Evolutionary conservation across 1,284 basidiomycete species (phyloP).

Genomic region (Pseudomicrostroma phylloplanum): DNA sequence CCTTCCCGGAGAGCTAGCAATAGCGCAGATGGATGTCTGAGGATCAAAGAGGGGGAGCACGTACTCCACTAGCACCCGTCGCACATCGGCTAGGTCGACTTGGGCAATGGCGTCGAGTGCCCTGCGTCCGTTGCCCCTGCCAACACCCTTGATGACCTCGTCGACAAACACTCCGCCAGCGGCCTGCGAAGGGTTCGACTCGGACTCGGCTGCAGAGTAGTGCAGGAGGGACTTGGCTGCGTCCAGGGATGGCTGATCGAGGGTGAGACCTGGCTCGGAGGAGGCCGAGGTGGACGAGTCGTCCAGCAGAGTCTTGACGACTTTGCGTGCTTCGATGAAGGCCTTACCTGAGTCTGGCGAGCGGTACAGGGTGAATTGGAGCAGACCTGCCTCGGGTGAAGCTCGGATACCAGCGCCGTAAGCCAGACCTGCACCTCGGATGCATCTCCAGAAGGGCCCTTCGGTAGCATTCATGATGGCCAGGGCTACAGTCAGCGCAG

Average conservation of each 20-base stretch:
- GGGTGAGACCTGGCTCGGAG: constrained; percentile 11
- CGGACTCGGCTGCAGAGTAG: constrained; percentile 69
- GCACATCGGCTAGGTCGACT: constrained; percentile 71
- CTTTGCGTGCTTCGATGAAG: constrained; percentile 66
- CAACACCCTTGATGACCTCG: constrained; percentile 28
- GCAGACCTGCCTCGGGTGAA: constrained; percentile 74
- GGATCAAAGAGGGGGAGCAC: constrained; percentile 82
- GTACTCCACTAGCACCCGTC: constrained; percentile 65
- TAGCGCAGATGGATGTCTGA: constrained; percentile 68
- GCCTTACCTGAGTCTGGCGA: constrained; percentile 82
- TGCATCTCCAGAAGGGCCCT: constrained; percentile 73
- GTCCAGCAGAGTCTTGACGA: constrained; percentile 48
- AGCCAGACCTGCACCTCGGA: constrained; percentile 55
- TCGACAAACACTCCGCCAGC: constrained; percentile 55
- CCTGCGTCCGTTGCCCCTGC: constrained; percentile 35
- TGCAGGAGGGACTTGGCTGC: constrained; percentile 80
- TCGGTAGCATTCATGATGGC: constrained; percentile 90
- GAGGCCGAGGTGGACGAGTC: background rate
- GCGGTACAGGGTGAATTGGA: constrained; percentile 68
- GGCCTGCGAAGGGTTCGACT: constrained; percentile 76
- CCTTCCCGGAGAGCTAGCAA: constrained; percentile 76
- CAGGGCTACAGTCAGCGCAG: constrained; percentile 74
- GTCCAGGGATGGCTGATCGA: constrained; percentile 9
- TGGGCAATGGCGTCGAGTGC: constrained; percentile 52
- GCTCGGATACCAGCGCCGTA: constrained; percentile 78